These are phyloP conservation scores for Aspergillus chevalieri DNA, from an alignment of 2,329 filamentous ascomycete species.

Conservation along the genomic window DNA sequence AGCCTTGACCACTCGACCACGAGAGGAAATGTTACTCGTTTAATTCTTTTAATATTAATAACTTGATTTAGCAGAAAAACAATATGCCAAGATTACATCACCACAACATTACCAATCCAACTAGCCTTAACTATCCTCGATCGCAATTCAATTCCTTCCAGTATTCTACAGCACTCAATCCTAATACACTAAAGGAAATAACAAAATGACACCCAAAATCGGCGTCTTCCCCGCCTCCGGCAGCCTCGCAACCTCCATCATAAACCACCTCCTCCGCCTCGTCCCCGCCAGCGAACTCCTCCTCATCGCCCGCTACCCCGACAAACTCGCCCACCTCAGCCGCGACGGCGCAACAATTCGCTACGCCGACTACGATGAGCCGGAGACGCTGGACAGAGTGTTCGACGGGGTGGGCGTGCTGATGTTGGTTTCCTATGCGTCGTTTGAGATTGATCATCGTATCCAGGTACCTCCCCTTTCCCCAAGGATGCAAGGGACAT, in stretches of 20 bases:
- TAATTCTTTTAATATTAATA: no score
- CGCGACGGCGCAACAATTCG: slow-evolving; percentile 18
- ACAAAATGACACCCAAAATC: slow-evolving; percentile 16
- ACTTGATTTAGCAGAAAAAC: no score
- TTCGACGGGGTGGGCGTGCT: slow-evolving; percentile 48
- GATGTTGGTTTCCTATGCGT: slow-evolving; percentile 52
- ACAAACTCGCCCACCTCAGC: slow-evolving; percentile 10
- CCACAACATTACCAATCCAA: neutral
- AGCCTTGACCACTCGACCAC: neutral
- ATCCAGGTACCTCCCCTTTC: slow-evolving; percentile 27
- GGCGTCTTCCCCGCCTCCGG: slow-evolving; percentile 47
- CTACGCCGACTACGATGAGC: slow-evolving; percentile 48
- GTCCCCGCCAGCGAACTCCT: slow-evolving; percentile 43
- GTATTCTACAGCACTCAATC: neutral
- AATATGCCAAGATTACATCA: neutral
- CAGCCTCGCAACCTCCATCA: slow-evolving; percentile 47
- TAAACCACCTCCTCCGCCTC: slow-evolving; percentile 43
- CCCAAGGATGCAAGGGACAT: neutral
- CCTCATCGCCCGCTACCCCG: slow-evolving; percentile 40
- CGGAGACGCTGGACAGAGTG: slow-evolving; percentile 40
- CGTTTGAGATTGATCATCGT: slow-evolving; percentile 44
- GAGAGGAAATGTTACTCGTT: neutral
- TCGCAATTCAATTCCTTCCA: neutral
- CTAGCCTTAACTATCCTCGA: neutral
- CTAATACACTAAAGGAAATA: neutral